phyloP scores from a whole-genome alignment of 768 basidiomycete species.

The Rhizopogon vinicolor region DNA sequence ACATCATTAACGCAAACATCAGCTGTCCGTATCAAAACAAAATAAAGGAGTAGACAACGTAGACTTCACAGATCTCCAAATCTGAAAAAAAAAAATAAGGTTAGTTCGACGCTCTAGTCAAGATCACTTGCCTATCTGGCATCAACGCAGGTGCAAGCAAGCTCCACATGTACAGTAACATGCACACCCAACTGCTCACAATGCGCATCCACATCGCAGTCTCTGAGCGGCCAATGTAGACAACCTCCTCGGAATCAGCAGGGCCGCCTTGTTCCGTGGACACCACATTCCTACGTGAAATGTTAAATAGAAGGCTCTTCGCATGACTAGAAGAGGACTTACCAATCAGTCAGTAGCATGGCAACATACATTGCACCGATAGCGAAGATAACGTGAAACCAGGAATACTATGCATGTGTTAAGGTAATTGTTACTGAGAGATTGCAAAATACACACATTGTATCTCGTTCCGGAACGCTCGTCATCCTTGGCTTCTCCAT shows the following conservation, averaged over 20 bases:
- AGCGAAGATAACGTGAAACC: slow-evolving; percentile 98
- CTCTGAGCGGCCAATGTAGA: slow-evolving; percentile 93
- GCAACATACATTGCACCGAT: slow-evolving; percentile 98
- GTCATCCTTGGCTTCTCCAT: slow-evolving; percentile 81
- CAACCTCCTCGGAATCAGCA: slow-evolving; percentile 55
- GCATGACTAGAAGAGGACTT: slow-evolving; percentile 26
- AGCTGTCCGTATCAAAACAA: background rate
- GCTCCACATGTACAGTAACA: slow-evolving; percentile 82
- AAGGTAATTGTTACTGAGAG: background rate
- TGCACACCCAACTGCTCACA: slow-evolving; percentile 93
- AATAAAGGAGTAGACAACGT: background rate
- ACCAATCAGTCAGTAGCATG: slow-evolving; percentile 97
- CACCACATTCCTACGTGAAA: slow-evolving; percentile 61
- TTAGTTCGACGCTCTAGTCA: background rate
- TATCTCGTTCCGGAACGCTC: slow-evolving; percentile 93
- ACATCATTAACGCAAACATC: background rate
- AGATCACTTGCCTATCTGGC: slow-evolving; percentile 71
- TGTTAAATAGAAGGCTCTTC: slow-evolving; percentile 1
- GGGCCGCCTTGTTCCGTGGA: slow-evolving; percentile 47
- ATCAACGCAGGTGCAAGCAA: slow-evolving; percentile 84
- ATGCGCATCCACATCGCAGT: slow-evolving; percentile 99
- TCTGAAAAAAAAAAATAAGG: slow-evolving; percentile 12
- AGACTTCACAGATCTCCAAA: slow-evolving; percentile 19
- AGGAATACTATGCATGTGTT: slow-evolving; percentile 67
- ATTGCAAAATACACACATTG: slow-evolving; percentile 53